Evolutionary conservation across 2,329 filamentous ascomycete genomes (phyloP), one percentile per base, ranked within the genome.

Genomic region (Diaporthe citriasiana): DNA sequence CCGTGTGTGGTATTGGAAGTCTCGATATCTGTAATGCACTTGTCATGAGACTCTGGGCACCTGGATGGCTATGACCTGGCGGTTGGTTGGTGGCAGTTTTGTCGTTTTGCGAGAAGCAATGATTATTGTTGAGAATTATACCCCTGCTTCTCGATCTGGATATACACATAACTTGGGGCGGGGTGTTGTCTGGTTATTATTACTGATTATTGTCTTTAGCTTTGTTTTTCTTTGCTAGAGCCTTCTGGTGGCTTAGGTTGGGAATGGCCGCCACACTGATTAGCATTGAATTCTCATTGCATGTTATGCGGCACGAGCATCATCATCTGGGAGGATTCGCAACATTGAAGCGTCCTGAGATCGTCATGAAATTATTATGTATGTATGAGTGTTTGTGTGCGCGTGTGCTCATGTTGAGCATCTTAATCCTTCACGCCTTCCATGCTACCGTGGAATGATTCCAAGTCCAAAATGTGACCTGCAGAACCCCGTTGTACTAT

Each of bases 381-480:
- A 17, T 63, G 9, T 33, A 17, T 12, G 25, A 22, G 57, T 45
- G 40, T 63, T 19, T 47, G 40, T 63, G 56, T 38, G 33, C 38
- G 33, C 25, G 8, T 51, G 42, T 40, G 17, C 33, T 38, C 19
- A 47, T 51, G 33, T 38, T 2, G 8, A 30, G 33, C 8, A 13
- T 47, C n/a, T 30, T 22, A 30, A 40, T 7, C 63, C 33, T 40
- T 40, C 30, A 25, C 33, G 47, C 47, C 63, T 12, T 25, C 33
- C 50, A 68, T 68, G 63, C 63, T 68, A 68, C 47, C 47, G 47
- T 68, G 13, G 15, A n/a, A 53, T 51, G 40, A 27, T 19, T 27
- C 33, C 33, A 40, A 53, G 19, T 68, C 33, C 47, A 22, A 53
- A 53, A 53, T 40, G 47, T 38, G 15, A 27, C 15, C 45, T 33